Conservation (phyloP, 495 filamentous ascomycete genomes). For the Hypoxylon cercidicola region DNA sequence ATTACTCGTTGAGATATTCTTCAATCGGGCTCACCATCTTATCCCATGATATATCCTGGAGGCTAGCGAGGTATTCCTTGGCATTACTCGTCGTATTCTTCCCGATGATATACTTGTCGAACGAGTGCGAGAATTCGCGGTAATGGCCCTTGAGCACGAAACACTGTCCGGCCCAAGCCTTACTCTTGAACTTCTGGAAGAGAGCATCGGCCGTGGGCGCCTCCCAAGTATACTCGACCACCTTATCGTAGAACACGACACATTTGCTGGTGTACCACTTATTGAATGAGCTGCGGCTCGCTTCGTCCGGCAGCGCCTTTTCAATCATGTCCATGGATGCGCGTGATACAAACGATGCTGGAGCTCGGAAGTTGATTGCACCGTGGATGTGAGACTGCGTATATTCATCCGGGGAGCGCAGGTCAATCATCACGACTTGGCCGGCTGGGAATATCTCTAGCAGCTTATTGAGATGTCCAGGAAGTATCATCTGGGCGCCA, state of each 20-base stretch:
- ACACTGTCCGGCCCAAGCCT: constrained; percentile 57
- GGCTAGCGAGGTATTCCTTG: constrained; percentile 54
- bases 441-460: constrained; percentile 57
- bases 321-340: constrained; percentile 61
- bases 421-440: constrained; percentile 56
- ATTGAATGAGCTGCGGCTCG: constrained; percentile 54
- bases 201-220: constrained; percentile 56
- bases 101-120: constrained; percentile 57
- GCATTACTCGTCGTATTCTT: constrained; percentile 53
- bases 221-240: constrained; percentile 58
- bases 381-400: constrained; percentile 58
- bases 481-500: constrained; percentile 56
- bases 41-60: constrained; percentile 45
- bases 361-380: constrained; percentile 59
- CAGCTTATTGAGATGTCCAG: constrained; percentile 57
- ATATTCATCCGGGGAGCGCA: constrained; percentile 55
- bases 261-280: constrained; percentile 57
- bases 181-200: constrained; percentile 50
- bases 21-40: constrained; percentile 39
- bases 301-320: constrained; percentile 56
- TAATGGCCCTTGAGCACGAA: constrained; percentile 63
- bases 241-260: constrained; percentile 60
- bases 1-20: neutral
- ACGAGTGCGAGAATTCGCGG: constrained; percentile 57
- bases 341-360: constrained; percentile 52